Percentiles rank a stretch among this genome's conserved stretches.
Evolutionary conservation across 331 rosid genomes (phyloP).

Genomic region (Saraca asoca): DNA sequence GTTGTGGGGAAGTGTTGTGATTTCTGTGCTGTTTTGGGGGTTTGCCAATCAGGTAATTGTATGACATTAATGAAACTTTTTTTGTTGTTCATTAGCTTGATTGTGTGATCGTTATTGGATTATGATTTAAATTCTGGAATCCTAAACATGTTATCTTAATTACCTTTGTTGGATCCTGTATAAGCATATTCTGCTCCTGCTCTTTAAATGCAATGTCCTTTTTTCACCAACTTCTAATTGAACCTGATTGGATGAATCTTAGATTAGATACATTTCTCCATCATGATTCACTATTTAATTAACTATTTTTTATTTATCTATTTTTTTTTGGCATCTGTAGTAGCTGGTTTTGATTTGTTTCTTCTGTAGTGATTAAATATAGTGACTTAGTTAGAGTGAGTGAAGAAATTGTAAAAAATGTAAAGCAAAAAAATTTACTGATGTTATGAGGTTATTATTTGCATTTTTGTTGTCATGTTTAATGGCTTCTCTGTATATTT

Average conservation of each 20-base stretch:
- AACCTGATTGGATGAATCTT: not conserved
- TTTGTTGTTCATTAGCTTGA: constrained; percentile 4
- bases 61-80: not conserved
- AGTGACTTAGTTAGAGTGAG: too few relatives aligned
- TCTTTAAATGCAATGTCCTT: not conserved
- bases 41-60: constrained; percentile 89
- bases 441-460: too few relatives aligned
- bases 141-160: constrained; percentile 14
- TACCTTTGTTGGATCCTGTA: constrained; percentile 9
- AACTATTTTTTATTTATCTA: not conserved
- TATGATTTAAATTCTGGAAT: constrained; percentile 5
- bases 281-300: constrained; percentile 16
- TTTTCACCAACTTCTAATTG: not conserved
- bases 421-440: too few relatives aligned
- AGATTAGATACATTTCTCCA: constrained; percentile 4
- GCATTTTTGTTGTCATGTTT: not conserved
- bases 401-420: too few relatives aligned
- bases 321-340: constrained; percentile 6
- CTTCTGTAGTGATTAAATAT: too few relatives aligned
- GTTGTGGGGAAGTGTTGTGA: constrained; percentile 97
- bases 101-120: constrained; percentile 5
- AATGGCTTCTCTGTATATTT: not conserved
- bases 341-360: constrained; percentile 1
- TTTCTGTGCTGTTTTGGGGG: constrained; percentile 97
- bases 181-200: constrained; percentile 14